Base-by-base conservation (phyloP, 805 yeast genomes). In the Zygosaccharomyces lentus region DNA sequence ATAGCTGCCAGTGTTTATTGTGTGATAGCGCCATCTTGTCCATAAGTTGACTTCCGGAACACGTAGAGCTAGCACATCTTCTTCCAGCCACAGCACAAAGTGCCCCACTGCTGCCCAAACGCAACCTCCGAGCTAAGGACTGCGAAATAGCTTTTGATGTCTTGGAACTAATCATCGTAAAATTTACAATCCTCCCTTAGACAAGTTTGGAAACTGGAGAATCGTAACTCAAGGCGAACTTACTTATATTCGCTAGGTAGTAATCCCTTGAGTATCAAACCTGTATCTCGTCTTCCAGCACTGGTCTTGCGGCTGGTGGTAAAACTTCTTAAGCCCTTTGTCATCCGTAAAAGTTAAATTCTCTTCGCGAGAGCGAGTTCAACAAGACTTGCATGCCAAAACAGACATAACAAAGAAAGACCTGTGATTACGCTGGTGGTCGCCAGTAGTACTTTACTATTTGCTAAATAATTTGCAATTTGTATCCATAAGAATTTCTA, bases 1-100 rank as follows among this genome's bases (percentile, higher is more conserved):
- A 55, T 13, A 34, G 41, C 27, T 38, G 41, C 59, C 59, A 55
- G 30, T 55, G 59, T 13, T 25, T 37, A 12, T 31, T 30, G 13
- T 44, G 44, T 16, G 42, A 16, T 13, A 43, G 45, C 26, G 43
- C 23, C 17, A 36, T 32, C 32, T 21, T 50, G 31, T 29, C 37
- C 23, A 27, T 26, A 15, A 17, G n/a, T 9, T 37, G 30, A 23
- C 45, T 21, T 32, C 37, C 13, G 16, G 21, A 9, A 35, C 24
- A 26, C 42, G 35, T n/a, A 9, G 53, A 35, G 40, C 55, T 51
- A 6, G 57, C 55, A 34, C 42, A 37, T 32, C 57, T 51, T 9
- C 9, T 12, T 6, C 34, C 15, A 26, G 35, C 32, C 13, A 21
- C 27, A 10, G 25, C 13, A 31, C n/a, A 39, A 12, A 32, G 23